Conservation (phyloP, 2,329 filamentous ascomycete genomes). For the Chaetomiaceae sp. region DNA sequence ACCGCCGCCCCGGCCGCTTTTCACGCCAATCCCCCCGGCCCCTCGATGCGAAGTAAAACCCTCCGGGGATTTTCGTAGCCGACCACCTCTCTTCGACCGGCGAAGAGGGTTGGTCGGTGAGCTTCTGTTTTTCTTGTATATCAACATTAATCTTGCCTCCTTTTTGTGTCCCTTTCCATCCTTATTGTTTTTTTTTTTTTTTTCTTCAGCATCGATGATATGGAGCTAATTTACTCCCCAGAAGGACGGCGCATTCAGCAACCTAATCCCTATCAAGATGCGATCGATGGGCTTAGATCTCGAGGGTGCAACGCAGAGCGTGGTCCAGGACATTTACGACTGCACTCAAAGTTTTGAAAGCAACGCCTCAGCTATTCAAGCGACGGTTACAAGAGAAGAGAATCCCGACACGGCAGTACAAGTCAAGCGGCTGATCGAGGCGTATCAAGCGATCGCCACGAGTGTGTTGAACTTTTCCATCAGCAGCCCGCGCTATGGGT, state of each 20-base stretch:
- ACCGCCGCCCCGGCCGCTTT: too few species aligned
- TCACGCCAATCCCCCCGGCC: too few species aligned
- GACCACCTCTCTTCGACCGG: too few species aligned
- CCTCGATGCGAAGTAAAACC: too few species aligned
- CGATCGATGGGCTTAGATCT: constrained; percentile 2
- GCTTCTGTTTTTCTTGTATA: too few species aligned
- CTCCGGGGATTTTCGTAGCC: too few species aligned
- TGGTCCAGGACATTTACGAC: constrained; percentile 5
- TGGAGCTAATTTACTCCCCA: neutral
- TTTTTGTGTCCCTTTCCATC: neutral
- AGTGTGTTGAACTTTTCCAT: constrained; percentile 19
- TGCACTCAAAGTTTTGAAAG: constrained; percentile 8
- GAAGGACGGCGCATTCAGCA: constrained; percentile 17
- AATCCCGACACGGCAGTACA: neutral
- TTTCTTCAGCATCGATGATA: too few species aligned
- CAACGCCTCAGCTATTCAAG: neutral
- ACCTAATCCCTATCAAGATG: constrained; percentile 20
- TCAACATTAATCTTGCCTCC: too few species aligned
- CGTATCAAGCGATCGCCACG: constrained; percentile 18
- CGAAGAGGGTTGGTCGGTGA: too few species aligned
- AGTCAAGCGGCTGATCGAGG: constrained; percentile 4
- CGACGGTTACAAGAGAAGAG: neutral
- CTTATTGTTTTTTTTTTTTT: too few species aligned
- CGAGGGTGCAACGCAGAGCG: neutral
- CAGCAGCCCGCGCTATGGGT: constrained; percentile 20